These are phyloP conservation scores for Dactylellina parvicollis DNA, from an alignment of 2,329 filamentous ascomycete genomes.

Conservation along the genomic window DNA sequence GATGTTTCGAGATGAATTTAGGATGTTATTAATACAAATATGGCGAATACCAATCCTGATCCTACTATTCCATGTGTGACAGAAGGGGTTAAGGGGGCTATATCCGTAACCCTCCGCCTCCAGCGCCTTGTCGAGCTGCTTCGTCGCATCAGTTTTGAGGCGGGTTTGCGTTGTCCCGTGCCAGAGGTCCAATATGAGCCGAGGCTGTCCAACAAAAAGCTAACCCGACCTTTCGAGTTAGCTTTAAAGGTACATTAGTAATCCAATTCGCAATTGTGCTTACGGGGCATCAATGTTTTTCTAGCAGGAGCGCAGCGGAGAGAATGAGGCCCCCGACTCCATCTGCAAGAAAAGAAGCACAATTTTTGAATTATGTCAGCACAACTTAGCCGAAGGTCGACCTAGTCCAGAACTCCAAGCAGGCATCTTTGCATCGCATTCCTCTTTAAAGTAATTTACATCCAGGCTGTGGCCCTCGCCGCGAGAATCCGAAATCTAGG, in stretches of 20 bases:
- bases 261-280: constrained; percentile 17
- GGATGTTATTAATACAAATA: too few species aligned
- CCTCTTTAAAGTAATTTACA: background rate
- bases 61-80: too few species aligned
- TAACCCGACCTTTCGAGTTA: constrained; percentile 6
- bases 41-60: too few species aligned
- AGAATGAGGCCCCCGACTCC: constrained; percentile 31
- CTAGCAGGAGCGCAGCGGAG: constrained; percentile 28
- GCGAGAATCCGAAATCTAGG: constrained; percentile 5
- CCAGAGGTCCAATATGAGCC: constrained; percentile 13
- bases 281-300: too few species aligned
- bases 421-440: constrained; percentile 13
- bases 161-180: constrained; percentile 39
- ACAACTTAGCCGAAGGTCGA: constrained; percentile 19
- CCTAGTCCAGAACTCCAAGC: constrained; percentile 8
- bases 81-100: too few species aligned
- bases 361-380: constrained; percentile 47
- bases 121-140: too few species aligned
- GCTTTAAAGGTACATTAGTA: constrained; percentile 34
- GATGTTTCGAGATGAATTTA: too few species aligned
- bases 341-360: background rate
- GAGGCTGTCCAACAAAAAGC: constrained; percentile 33
- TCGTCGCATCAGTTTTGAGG: too few species aligned
- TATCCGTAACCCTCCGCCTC: too few species aligned
- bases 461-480: constrained; percentile 3